Evolutionary conservation across 1,284 basidiomycete genomes (phyloP), one percentile per base, ranked within the genome.

Genomic region (Mycena sp.): DNA sequence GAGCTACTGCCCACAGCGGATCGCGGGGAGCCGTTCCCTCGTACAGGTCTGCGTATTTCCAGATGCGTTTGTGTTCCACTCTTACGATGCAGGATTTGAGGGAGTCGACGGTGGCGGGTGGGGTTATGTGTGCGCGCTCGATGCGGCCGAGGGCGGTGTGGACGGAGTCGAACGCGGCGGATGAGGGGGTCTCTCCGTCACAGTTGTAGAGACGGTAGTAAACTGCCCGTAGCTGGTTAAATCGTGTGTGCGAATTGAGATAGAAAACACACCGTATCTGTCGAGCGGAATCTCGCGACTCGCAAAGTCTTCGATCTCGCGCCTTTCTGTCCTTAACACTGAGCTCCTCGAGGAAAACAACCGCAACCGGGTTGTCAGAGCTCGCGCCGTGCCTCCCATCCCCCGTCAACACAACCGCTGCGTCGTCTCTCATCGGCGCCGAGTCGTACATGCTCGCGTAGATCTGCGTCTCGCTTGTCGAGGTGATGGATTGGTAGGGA

Each of bases 201-300:
- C 23, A 25, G 29, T 45, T 56, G 54, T 56, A 56, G 54, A 56
- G 54, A 56, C 44, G 54, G 43, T 56, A 56, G 44, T 56, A 56
- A 46, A 56, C 54, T 56, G 30, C 43, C 51, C 51, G 51, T 41
- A 53, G 51, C 51, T 53, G 51, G 40, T 53, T 53, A 56, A 46
- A 45, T 35, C 43, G 41, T 56, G 54, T 56, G 43, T 38, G 32
- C 23, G 32, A 56, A 25, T 56, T 46, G 54, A 56, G 44, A 46
- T 46, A 37, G 54, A 46, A 56, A 44, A 28, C 54, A 45, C 41
- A 56, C 43, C 54, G 44, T 56, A 56, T 45, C 29, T 46, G 51
- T 53, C 51, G 28, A 53, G 51, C 28, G 51, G 51, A 53, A 53
- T 53, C 51, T 53, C 51, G 51, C 51, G 51, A 53, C n/a, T 29